Evolutionary conservation across 257 asterid genomes (phyloP), one percentile per base, ranked within the genome.

Genomic region (Plantago major): DNA sequence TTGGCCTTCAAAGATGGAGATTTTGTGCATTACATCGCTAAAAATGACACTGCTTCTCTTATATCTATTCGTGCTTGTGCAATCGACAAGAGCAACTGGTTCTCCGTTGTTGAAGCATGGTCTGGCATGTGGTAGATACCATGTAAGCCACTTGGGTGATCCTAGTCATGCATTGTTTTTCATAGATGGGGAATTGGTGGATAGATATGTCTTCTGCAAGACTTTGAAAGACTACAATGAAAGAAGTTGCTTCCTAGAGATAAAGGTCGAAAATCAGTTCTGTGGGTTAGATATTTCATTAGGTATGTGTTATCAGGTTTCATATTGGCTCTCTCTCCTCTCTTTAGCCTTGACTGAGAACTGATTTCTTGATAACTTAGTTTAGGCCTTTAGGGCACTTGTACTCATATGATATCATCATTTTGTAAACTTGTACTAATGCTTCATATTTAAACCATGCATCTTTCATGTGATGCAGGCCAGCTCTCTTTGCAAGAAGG

Each of bases 141-240:
- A 33, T 51, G 67, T 87, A 44, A 76, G 72, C 57, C 73, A 66
- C 73, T 71, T 47, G 11, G 75, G 73, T 66, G 79, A 80, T 73
- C 73, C 66, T 65, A 67, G 60, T 60, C 74, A 37, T 10, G 79
- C 74, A 57, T 46, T 79, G 54, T 89, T 87, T 66, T 79, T 77
- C 71, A 70, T 93, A 38, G 79, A 89, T 37, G 94, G 78, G 55
- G 66, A 76, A 65, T 71, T 78, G 78, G 94, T 87, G 42, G 84
- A 78, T 60, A 71, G 80, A 68, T 53, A 77, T 66, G 46, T 69
- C 59, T 93, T 89, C 76, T 93, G 97, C 51, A 62, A 75, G 68
- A 61, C 89, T 19, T 75, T 92, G 76, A 65, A 28, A 57, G 64
- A 67, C 38, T 72, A 62, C 72, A 65, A 67, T 3, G 70, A 62